phyloP scores from a whole-genome alignment of 2,329 filamentous ascomycete genomes.

The Mollisiaceae sp. region DNA sequence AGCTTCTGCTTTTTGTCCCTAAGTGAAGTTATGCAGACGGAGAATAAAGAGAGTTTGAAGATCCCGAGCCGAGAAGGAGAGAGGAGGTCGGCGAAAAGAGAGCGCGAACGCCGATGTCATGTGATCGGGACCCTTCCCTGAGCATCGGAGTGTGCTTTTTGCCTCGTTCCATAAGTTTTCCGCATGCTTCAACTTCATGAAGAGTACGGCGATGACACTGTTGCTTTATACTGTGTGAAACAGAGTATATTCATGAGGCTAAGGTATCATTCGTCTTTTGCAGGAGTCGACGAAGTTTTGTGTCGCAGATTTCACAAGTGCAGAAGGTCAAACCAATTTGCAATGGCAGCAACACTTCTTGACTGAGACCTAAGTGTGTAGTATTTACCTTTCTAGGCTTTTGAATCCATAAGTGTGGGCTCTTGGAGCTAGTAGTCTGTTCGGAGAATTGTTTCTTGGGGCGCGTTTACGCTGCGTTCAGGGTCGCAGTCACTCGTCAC shows the following conservation, averaged over 20 bases:
- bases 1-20: not conserved
- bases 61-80: not conserved
- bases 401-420: not conserved
- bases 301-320: not conserved
- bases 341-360: not conserved
- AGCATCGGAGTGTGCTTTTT: not conserved
- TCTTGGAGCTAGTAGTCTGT: not conserved
- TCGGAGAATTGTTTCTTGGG: not conserved
- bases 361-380: not conserved
- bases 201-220: not conserved
- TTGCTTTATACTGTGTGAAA: not conserved
- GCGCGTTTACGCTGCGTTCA: not conserved
- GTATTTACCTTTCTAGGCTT: not conserved
- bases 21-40: conserved; percentile 3
- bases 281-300: not conserved
- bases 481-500: not conserved
- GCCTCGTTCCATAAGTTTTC: not conserved
- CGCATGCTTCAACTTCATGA: not conserved
- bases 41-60: not conserved
- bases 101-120: not conserved
- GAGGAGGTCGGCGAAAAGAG: not conserved
- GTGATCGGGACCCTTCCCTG: not conserved
- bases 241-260: not conserved
- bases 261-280: not conserved
- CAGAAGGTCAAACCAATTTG: not conserved